Base-by-base conservation (phyloP, 768 basidiomycete species). In the Lactarius akahatsu region DNA sequence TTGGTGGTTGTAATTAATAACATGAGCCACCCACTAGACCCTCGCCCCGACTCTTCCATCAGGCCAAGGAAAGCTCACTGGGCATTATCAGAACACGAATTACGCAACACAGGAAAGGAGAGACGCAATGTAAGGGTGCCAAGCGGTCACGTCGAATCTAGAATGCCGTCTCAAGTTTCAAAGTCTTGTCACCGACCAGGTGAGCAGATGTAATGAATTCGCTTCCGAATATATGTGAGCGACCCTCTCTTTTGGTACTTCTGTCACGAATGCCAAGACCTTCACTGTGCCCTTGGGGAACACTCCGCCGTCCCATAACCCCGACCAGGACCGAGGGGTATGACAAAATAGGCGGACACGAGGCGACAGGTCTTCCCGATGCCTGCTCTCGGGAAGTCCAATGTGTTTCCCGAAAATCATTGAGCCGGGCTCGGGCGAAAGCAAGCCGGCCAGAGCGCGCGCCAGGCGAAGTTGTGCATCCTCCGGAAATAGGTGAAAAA, bases 401-500 rank as follows among this genome's bases (percentile, higher is more conserved):
- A 65, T 70, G 64, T 83, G 82, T 30, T 69, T 63, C 15, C 84
- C 83, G 64, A 83, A 80, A 45, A 83, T 79, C 28, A 82, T 68
- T 2, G 82, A 81, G 2, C 83, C 83, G 1, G 80, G 77, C 30
- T 71, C 70, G 2, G 78, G 78, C 0, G 78, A 76, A n/a, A 84
- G 76, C 5, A 85, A 72, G 9, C 75, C 75, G 1, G 79, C 81
- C 32, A 85, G 71, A 9, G 74, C 73, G 20, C 72, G 74, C 2
- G 80, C 83, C 57, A 85, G 74, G 41, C 78, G 69, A 11, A 73
- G 65, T 68, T 85, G 84, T 34, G 74, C 61, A 11, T 68, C 75
- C 66, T 80, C 76, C 62, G 70, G 62, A 72, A 86, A 86, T 36
- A 85, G 72, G 72, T 79, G 77, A 71, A 88, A 86, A 72, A 87